Percentiles rank a stretch among this genome's conserved stretches.
Conservation (phyloP, 495 filamentous ascomycete species). For the Penicillium coffeae region DNA sequence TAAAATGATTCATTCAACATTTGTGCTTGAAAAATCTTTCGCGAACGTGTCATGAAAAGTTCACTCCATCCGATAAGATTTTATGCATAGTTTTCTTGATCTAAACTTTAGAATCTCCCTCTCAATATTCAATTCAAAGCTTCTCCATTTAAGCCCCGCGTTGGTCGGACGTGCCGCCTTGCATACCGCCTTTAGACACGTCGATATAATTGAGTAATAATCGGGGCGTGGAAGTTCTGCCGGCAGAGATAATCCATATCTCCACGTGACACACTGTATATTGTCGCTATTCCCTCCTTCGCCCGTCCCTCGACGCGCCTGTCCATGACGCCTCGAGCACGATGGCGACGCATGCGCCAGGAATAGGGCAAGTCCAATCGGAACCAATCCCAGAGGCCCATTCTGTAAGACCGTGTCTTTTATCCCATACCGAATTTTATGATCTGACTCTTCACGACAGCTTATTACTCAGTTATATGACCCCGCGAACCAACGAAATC, state of each 20-base stretch:
- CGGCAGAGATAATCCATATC: conserved; percentile 10
- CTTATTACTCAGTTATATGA: conserved; percentile 60
- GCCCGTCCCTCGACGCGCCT: conserved; percentile 8
- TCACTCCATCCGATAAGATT: neutral
- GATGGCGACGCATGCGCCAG: conserved; percentile 11
- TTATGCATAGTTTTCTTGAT: neutral
- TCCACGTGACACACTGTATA: conserved; percentile 15
- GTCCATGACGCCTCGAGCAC: neutral
- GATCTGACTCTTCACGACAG: conserved; percentile 13
- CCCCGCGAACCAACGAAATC: conserved; percentile 52
- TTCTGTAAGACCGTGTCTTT: conserved; percentile 1
- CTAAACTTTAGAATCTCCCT: neutral
- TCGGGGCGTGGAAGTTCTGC: neutral
- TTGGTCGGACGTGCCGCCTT: neutral
- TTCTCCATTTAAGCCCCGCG: neutral
- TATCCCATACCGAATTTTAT: too few relatives aligned
- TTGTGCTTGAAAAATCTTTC: neutral
- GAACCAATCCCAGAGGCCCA: conserved; percentile 20
- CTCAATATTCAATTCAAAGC: neutral
- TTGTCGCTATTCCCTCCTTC: conserved; percentile 4
- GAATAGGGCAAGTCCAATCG: conserved; percentile 3
- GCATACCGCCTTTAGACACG: neutral
- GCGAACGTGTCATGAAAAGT: neutral
- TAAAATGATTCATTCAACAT: neutral
- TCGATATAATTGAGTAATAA: neutral